These are phyloP conservation scores for Zymoseptoria crescenta DNA, from an alignment of 2,329 filamentous ascomycete genomes.

Conservation along the genomic window DNA sequence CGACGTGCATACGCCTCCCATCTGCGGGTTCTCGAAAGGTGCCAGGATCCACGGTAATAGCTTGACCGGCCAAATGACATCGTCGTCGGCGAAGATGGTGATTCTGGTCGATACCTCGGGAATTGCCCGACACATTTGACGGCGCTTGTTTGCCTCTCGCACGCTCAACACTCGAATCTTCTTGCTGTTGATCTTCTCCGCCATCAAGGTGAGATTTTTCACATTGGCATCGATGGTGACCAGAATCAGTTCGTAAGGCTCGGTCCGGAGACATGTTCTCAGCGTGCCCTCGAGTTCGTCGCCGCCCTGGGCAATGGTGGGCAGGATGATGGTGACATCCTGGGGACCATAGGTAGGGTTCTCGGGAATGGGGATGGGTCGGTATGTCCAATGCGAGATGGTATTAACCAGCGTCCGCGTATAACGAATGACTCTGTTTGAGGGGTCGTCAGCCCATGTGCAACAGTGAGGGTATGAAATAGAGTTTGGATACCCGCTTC, in stretches of 20 bases:
- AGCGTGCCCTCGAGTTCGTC: constrained; percentile 77
- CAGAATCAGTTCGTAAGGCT: constrained; percentile 66
- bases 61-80: constrained; percentile 83
- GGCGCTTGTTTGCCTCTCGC: constrained; percentile 85
- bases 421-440: constrained; percentile 73
- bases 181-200: constrained; percentile 51
- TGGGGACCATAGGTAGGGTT: constrained; percentile 71
- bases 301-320: constrained; percentile 81
- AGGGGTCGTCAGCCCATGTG: constrained; percentile 21
- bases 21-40: constrained; percentile 74
- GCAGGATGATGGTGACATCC: constrained; percentile 91
- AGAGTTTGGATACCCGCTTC: constrained; percentile 15
- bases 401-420: constrained; percentile 77
- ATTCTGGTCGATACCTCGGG: constrained; percentile 75
- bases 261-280: constrained; percentile 63
- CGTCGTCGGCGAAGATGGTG: constrained; percentile 90
- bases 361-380: constrained; percentile 71
- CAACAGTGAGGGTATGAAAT: constrained; percentile 2
- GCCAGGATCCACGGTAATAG: constrained; percentile 87
- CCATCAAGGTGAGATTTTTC: constrained; percentile 43
- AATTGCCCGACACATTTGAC: constrained; percentile 86
- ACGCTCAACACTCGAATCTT: constrained; percentile 69
- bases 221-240: constrained; percentile 80
- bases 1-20: constrained; percentile 87
- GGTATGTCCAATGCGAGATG: constrained; percentile 78